phyloP scores from a whole-genome alignment of 2,329 filamentous ascomycete species.

The Emergomyces pasteurianus region DNA sequence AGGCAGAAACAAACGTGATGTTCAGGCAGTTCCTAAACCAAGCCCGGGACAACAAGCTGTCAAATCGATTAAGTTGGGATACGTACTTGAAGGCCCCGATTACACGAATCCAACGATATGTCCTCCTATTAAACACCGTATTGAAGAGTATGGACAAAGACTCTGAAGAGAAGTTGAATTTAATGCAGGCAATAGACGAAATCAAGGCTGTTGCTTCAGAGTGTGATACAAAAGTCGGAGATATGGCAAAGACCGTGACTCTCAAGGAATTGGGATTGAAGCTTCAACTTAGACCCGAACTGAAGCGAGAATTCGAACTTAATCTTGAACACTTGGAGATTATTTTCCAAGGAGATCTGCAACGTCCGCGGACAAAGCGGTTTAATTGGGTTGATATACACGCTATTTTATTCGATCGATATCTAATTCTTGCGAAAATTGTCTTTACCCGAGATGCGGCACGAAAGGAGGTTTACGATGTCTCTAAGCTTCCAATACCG shows the following conservation, averaged over 20 bases:
- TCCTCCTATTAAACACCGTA: constrained; percentile 69
- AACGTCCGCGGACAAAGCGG: constrained; percentile 74
- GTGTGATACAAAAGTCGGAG: constrained; percentile 83
- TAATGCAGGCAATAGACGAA: constrained; percentile 76
- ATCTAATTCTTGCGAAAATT: constrained; percentile 79
- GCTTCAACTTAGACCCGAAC: constrained; percentile 73
- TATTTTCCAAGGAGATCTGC: constrained; percentile 77
- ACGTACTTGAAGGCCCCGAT: constrained; percentile 91
- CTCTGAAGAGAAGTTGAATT: constrained; percentile 77
- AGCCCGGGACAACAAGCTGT: constrained; percentile 64
- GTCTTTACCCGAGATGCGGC: constrained; percentile 56
- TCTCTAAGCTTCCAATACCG: constrained; percentile 87
- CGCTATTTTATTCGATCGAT: constrained; percentile 90
- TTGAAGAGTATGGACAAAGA: constrained; percentile 73
- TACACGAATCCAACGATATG: constrained; percentile 81
- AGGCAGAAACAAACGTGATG: constrained; percentile 70
- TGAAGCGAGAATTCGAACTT: constrained; percentile 68
- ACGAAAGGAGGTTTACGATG: constrained; percentile 68
- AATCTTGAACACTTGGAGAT: constrained; percentile 92
- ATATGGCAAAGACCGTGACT: constrained; percentile 82
- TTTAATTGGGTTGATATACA: constrained; percentile 93
- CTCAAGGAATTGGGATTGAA: constrained; percentile 74
- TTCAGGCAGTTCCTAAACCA: constrained; percentile 80
- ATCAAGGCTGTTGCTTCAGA: constrained; percentile 81
- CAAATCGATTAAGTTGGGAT: constrained; percentile 79